Base-by-base conservation (phyloP, 2,329 filamentous ascomycete species). In the Helotiales sp. region DNA sequence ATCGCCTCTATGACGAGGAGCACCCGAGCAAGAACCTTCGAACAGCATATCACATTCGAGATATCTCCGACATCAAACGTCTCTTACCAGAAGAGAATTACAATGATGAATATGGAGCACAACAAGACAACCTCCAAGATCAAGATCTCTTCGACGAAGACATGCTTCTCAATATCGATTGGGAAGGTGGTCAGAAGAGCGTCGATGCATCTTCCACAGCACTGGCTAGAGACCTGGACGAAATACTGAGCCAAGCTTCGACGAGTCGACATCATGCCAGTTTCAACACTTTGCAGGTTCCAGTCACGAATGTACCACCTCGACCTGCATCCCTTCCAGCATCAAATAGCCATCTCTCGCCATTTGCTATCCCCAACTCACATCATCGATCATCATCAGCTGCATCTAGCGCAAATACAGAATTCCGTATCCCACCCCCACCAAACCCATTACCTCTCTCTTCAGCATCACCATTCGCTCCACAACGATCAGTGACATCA, bases 81-180 rank as follows among this genome's bases (percentile, higher is more conserved):
- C 57, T 63, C 10, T 48, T 69, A 10, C 65, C 63, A 2, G 66
- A 65, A 46, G 65, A 65, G 9, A 44, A 38, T 1, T 61, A 58
- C 42, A 48, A 29, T n/a, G 55, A 60, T 13, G 53, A 61, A 13
- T 51, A 54, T 8, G 34, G 36, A 8, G 54, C 44, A 7, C 46
- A 63, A 12, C 10, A 33, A 22, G 17, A 53, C 34, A 5, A 51
- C 17, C 33, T 10, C 17, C 29, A 57, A 17, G 54, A 56, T 17
- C 55, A 57, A 25, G 58, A 60, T 47, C 47, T 31, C 2, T 30
- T 31, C 17, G 38, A 58, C 25, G 56, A 60, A 17, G 47, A 60
- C 7, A 22, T 54, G 22, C 19, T 55, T 29, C 38, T 38, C 31
- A 25, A 12, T n/a, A 19, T 44, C n/a, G 40, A 44, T 12, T 44